Evolutionary conservation across 176 grass and related monocot genomes (phyloP).

Genomic region (Aegilops sharonensis): DNA sequence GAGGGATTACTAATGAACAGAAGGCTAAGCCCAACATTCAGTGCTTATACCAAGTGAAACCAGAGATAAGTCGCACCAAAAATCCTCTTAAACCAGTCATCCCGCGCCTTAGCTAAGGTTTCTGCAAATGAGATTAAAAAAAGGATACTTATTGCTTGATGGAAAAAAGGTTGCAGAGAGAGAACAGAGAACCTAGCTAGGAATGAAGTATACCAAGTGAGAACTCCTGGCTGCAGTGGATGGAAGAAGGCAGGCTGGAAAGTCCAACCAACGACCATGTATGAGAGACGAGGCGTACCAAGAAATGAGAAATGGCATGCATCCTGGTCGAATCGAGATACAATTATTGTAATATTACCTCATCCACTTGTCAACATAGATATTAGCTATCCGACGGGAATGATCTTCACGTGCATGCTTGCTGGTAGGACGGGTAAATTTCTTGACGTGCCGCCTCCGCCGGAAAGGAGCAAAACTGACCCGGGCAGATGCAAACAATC

Average conservation of each 20-base stretch:
- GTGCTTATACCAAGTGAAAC: background rate
- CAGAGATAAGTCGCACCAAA: background rate
- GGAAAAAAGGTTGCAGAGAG: background rate
- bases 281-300: background rate
- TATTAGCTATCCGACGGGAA: background rate
- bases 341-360: background rate
- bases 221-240: background rate
- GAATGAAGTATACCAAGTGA: background rate
- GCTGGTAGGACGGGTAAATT: background rate
- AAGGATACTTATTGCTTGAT: background rate
- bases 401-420: background rate
- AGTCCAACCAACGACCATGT: background rate
- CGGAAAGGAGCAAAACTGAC: background rate
- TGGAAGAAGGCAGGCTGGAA: background rate
- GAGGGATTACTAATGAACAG: no score
- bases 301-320: background rate
- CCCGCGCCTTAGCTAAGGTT: background rate
- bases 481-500: background rate
- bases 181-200: background rate
- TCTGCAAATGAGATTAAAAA: background rate
- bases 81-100: background rate
- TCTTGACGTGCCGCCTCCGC: background rate
- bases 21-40: background rate
- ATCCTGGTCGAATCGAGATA: background rate
- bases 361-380: background rate